Base-by-base conservation (phyloP, 805 yeast species). In the Wickerhamomyces xylosicus region DNA sequence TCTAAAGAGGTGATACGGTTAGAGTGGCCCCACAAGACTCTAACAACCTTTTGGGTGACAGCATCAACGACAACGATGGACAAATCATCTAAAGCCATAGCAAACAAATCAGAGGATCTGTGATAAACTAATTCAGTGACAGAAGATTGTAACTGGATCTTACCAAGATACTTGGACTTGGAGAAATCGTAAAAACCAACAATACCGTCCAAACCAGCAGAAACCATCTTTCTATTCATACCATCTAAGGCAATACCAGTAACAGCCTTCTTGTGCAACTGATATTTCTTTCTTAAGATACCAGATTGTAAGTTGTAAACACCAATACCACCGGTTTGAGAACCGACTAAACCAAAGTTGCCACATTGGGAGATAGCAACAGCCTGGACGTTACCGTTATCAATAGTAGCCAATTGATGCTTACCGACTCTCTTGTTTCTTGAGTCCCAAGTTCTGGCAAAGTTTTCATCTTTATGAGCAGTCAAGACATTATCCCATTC, bases 401-500 rank as follows among this genome's bases (percentile, higher is more conserved):
- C 97, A n/a, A 74, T 72, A 1, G 96, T 84, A 3, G 65, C 57
- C 29, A 94, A 64, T 29, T 66, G 66, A 67, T 79, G 74, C 42
- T 80, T 72, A 18, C 97, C 97, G 3, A 87, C 76, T 53, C 87
- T 77, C 46, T 84, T 89, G 43, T 71, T 73, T 46, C 73, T 74
- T 7, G 86, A 75, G 53, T 79, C 80, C 97, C 98, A 92, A 2
- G 95, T 85, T 49, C 95, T 74, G 1, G 96, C 98, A 61, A 76
- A 78, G 1, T 67, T 61, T 52, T 84, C 92, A 42, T 79, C 85
- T 51, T 79, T 79, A 61, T 92, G 97, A 0, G 85, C 90, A 17
- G 97, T 85, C 5, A 94, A 55, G 37, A 92, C 69, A 52, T 89
- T 89, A 53, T 86, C 97, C 98, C 98, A 92, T 39, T 86, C 89